Evolutionary conservation across 108 stramenopile genomes (phyloP).

Genomic region (Conticribra weissflogii): DNA sequence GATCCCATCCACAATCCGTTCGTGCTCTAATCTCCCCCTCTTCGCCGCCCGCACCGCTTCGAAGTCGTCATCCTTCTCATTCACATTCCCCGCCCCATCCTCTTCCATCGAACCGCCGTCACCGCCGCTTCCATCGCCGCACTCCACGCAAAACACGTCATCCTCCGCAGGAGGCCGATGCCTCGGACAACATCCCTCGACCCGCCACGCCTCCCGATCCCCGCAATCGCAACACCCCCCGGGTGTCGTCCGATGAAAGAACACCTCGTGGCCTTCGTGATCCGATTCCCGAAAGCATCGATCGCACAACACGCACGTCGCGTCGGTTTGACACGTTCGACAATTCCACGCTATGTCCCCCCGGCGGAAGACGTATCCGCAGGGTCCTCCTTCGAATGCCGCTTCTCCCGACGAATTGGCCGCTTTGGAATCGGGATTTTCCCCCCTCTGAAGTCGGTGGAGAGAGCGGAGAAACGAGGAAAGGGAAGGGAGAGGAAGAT

Average conservation of each 20-base stretch:
- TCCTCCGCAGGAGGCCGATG: conserved; percentile 64
- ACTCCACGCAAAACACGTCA: neutral
- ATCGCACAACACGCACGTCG: conserved; percentile 97
- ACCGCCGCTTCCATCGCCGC: conserved; percentile 10
- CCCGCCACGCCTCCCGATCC: conserved; percentile 96
- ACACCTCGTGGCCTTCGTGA: conserved; percentile 97
- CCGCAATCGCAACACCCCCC: conserved; percentile 99
- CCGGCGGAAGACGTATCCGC: conserved; percentile 95
- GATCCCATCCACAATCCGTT: conserved; percentile 19
- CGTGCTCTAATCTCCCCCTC: conserved; percentile 36
- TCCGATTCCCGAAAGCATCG: conserved; percentile 87
- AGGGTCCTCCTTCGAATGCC: conserved; percentile 54
- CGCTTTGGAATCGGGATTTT: neutral
- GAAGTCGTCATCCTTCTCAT: conserved; percentile 56
- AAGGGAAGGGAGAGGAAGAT: conserved; percentile 7
- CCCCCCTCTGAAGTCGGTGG: conserved; percentile 4
- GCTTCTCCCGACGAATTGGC: neutral
- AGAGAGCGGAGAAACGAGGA: conserved; percentile 7
- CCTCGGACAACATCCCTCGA: conserved; percentile 83
- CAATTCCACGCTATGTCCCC: conserved; percentile 99
- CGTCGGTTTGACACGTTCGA: conserved; percentile 94
- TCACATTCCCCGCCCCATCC: conserved; percentile 60
- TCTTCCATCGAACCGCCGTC: conserved; percentile 13
- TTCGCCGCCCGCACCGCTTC: conserved; percentile 68
- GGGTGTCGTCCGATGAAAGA: conserved; percentile 95